Evolutionary conservation across 2,329 filamentous ascomycete species (phyloP), one percentile per base, ranked within the genome.

Genomic region (Pseudocercospora ulei): DNA sequence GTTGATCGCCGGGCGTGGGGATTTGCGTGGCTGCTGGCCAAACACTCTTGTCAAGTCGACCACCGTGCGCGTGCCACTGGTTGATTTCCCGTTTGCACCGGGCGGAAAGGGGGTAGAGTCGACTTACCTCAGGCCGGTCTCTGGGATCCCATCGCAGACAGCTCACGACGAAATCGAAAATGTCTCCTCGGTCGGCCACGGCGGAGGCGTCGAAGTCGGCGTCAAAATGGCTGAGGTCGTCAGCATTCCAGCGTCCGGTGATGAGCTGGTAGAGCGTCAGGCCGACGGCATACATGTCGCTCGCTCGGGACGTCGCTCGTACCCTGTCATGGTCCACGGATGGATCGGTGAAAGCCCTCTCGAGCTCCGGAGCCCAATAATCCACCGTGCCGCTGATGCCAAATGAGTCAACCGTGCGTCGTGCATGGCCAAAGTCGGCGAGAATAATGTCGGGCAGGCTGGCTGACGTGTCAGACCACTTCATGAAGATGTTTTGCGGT

Each of bases 241-340:
- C 9, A 6, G 16, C n/a, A 3, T 17, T 9, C 11, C 6, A 18
- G 1, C 12, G 5, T 1, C 33, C 12, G 19, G 39, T 43, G 19
- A 51, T 35, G 5, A 56, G 38, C 14, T 45, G 29, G 20, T 43
- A 50, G 8, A 57, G 41, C 9, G 48, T 49, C 11, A 46, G 40
- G 2, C 48, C 55, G 18, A 56, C 46, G 11, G 39, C 35, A 23
- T 51, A 57, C 19, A 57, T 46, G 28, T 56, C 54, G 13, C 43
- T 33, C 1, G 41, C 48, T 11, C 28, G 26, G 9, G 44, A n/a
- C n/a, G n/a, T n/a, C n/a, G n/a, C n/a, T n/a, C n/a, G n/a, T n/a
- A n/a, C n/a, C n/a, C n/a, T n/a, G 23, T n/a, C 23, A 9, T 30
- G 11, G 31, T 42, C 30, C 3, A 25, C 11, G 4, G 4, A 12